A percentile compares a stretch with the other conserved stretches of the same genome.
phyloP scores from a whole-genome alignment of 2,329 filamentous ascomycete genomes.

The Ascochyta rabiei region DNA sequence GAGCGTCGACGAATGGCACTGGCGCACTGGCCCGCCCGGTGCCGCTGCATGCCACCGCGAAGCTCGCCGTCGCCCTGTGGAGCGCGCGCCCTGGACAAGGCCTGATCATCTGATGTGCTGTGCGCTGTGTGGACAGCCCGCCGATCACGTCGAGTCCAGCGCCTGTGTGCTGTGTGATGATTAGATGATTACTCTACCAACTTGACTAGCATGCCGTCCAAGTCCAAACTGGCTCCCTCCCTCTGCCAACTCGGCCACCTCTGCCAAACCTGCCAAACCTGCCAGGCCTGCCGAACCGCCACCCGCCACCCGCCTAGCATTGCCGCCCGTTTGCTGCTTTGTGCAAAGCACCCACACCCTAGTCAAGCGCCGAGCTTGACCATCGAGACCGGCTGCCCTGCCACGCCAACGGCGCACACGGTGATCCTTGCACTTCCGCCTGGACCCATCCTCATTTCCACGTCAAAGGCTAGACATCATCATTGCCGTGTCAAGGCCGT shows the following conservation, averaged over 20 bases:
- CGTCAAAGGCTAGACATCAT: no score
- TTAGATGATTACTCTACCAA: no score
- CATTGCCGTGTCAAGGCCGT: no score
- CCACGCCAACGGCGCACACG: slow-evolving; percentile 5
- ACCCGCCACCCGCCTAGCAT: not conserved
- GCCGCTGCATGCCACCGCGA: slow-evolving; percentile 13
- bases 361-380: slow-evolving; percentile 4
- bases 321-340: not conserved
- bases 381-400: slow-evolving; percentile 12
- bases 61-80: slow-evolving; percentile 17
- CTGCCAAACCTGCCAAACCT: not conserved
- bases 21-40: slow-evolving; percentile 17
- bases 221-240: not conserved
- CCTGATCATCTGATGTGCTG: slow-evolving; percentile 1
- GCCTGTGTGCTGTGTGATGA: no score
- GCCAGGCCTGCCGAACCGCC: not conserved
- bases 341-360: not conserved
- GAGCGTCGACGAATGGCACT: slow-evolving; percentile 14
- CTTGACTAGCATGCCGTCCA: not conserved
- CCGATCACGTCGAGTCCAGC: slow-evolving; percentile 1
- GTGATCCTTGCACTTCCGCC: slow-evolving; percentile 12
- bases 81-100: slow-evolving; percentile 7
- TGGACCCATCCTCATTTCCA: no score
- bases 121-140: not conserved
- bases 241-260: no score